Evolutionary conservation across 1,284 basidiomycete genomes (phyloP).

Genomic region (Boletus sp.): DNA sequence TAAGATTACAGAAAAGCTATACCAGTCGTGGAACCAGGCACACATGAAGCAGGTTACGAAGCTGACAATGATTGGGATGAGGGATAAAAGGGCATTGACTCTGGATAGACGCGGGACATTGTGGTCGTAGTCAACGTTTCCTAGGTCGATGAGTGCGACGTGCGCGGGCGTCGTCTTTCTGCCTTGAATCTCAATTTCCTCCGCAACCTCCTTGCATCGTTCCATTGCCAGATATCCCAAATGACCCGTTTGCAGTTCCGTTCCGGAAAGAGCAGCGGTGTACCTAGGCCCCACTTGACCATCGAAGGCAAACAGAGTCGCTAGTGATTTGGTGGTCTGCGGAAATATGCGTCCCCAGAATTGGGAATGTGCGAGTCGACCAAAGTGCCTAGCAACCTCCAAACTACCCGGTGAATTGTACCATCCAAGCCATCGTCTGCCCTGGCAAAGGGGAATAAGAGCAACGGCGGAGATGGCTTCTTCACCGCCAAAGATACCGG

Average conservation of each 20-base stretch:
- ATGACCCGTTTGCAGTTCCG: constrained; percentile 35
- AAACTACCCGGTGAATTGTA: constrained; percentile 41
- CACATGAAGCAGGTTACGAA: constrained; percentile 27
- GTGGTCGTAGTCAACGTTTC: constrained; percentile 11
- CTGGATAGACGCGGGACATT: constrained; percentile 19
- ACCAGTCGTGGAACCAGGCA: constrained; percentile 33
- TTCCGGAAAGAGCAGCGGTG: constrained; percentile 32
- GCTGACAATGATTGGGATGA: constrained; percentile 33
- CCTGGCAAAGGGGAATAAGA: constrained; percentile 33
- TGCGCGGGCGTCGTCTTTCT: constrained; percentile 20
- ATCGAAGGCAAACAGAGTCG: constrained; percentile 32
- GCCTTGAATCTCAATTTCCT: constrained; percentile 16
- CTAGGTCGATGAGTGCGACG: constrained; percentile 28
- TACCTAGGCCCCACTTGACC: constrained; percentile 34
- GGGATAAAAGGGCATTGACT: constrained; percentile 10
- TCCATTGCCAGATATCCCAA: constrained; percentile 32
- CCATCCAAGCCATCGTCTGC: constrained; percentile 41
- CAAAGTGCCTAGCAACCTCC: constrained; percentile 34
- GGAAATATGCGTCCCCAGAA: constrained; percentile 36
- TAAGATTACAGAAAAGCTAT: constrained; percentile 32
- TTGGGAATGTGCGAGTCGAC: constrained; percentile 29
- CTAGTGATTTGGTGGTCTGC: constrained; percentile 24
- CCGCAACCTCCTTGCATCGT: constrained; percentile 20
- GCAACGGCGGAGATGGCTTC: constrained; percentile 37
- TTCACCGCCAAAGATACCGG: constrained; percentile 40